Evolutionary conservation across 805 yeast species (phyloP).

Genomic region (Starmerella asiatica): DNA sequence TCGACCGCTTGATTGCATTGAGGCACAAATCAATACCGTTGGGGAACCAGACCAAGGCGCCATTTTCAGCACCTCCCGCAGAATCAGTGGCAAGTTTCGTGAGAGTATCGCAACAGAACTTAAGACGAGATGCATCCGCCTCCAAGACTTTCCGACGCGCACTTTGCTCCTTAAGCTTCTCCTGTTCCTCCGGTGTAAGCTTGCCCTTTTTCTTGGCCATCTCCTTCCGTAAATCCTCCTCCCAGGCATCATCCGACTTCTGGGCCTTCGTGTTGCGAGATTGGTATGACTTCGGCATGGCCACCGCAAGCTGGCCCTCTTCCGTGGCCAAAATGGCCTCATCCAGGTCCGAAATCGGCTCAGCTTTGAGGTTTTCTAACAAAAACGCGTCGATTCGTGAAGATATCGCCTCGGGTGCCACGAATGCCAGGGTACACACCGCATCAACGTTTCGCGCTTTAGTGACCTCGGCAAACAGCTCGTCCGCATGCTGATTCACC

Average conservation of each 20-base stretch:
- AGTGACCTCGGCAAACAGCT: constrained; percentile 20
- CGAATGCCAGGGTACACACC: constrained; percentile 35
- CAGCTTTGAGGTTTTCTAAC: constrained; percentile 31
- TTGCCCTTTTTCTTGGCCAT: constrained; percentile 44
- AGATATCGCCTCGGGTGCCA: constrained; percentile 45
- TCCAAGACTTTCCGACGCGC: constrained; percentile 39
- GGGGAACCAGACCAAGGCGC: constrained; percentile 58
- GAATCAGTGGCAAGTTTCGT: constrained; percentile 34
- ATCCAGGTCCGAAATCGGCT: constrained; percentile 35
- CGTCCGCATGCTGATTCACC: constrained; percentile 26
- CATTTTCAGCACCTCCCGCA: constrained; percentile 47
- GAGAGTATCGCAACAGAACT: constrained; percentile 42
- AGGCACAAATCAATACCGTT: constrained; percentile 42
- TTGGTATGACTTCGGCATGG: not conserved
- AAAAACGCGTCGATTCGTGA: constrained; percentile 39
- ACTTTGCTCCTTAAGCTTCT: constrained; percentile 50
- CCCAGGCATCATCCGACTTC: constrained; percentile 57
- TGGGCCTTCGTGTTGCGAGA: constrained; percentile 15
- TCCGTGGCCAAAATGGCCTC: constrained; percentile 52
- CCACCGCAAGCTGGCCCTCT: constrained; percentile 48
- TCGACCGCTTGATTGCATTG: constrained; percentile 29
- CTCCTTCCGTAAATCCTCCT: constrained; percentile 64
- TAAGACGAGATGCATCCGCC: constrained; percentile 28
- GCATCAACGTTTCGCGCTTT: constrained; percentile 24
- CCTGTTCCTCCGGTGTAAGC: constrained; percentile 65